Evolutionary conservation across 345 rosid genomes (phyloP), one percentile per base, ranked within the genome.

Genomic region (Populus deltoides): DNA sequence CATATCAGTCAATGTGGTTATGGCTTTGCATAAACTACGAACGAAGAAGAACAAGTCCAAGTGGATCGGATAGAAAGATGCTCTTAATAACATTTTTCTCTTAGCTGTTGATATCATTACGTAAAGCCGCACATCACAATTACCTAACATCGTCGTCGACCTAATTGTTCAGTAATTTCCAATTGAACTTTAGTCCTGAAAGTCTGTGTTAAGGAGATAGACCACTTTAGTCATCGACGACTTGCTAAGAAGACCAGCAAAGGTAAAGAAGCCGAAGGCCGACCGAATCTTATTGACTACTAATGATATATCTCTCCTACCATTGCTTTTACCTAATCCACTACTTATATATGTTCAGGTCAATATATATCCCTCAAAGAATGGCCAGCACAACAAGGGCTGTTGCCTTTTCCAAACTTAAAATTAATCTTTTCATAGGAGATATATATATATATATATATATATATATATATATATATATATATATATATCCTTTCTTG

Each of bases 301-400:
- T 31, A 10, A 70, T 69, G 31, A 38, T n/a, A 38, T n/a, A 41
- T 68, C 67, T 72, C 55, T 8, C 62, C 78, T 29, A 68, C 77
- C 72, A 18, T 29, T 73, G n/a, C 53, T 41, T 75, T 51, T 66
- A 83, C 81, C 86, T 82, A 84, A 84, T 78, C 81, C 87, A 80
- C 80, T 73, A 80, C 80, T 73, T 41, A 11, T 80, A 55, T 7
- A 17, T 43, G 49, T 78, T 78, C 7, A 47, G 24, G 75, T 24
- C 43, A 70, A 72, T 2, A 39, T 41, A 72, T 1, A 39, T 39
- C 43, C 35, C 22, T 69, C 25, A 38, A 51, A 8, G 24, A 72
- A 66, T 68, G 66, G 13, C 17, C 71, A 9, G 70, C 74, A 68
- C 75, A 24, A 71, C 47, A 22, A 38, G 12, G 18, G 61, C 7